Evolutionary conservation across 371 early-diverging fungal genomes (phyloP).

Genomic region (Vavraia culicis): DNA sequence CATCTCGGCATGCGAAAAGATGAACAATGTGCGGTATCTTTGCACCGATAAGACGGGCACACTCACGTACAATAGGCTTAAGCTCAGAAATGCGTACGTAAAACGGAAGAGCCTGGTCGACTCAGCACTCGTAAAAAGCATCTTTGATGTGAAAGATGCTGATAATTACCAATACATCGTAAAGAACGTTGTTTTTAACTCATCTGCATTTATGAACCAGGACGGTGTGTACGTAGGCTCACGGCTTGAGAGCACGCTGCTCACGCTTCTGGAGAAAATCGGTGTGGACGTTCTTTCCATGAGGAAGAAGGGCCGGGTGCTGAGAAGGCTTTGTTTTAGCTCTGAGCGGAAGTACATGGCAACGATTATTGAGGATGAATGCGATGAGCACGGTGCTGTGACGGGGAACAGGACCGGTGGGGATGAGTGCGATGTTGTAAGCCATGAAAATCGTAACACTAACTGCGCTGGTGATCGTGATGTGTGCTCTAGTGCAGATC

Average conservation of each 20-base stretch:
- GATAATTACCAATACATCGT: background rate
- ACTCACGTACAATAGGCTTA: slow-evolving; percentile 81
- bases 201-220: slow-evolving; percentile 57
- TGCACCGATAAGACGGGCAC: slow-evolving; percentile 97
- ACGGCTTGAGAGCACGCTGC: slow-evolving; percentile 60
- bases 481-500: no score
- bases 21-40: slow-evolving; percentile 78
- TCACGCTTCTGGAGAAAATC: slow-evolving; percentile 47
- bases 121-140: no score
- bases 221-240: slow-evolving; percentile 53
- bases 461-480: no score
- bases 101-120: background rate
- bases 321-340: slow-evolving; percentile 49
- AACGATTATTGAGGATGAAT: slow-evolving; percentile 53
- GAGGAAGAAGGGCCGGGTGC: slow-evolving; percentile 44
- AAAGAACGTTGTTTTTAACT: slow-evolving; percentile 52
- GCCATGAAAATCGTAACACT: no score
- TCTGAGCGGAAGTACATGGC: slow-evolving; percentile 65
- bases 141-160: background rate
- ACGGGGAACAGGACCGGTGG: no score
- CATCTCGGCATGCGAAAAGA: slow-evolving; percentile 70
- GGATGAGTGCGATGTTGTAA: no score
- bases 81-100: background rate
- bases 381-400: no score
- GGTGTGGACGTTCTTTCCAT: slow-evolving; percentile 45